phyloP scores from a whole-genome alignment of 495 filamentous ascomycete species.

The Penicillium cosmopolitanum region DNA sequence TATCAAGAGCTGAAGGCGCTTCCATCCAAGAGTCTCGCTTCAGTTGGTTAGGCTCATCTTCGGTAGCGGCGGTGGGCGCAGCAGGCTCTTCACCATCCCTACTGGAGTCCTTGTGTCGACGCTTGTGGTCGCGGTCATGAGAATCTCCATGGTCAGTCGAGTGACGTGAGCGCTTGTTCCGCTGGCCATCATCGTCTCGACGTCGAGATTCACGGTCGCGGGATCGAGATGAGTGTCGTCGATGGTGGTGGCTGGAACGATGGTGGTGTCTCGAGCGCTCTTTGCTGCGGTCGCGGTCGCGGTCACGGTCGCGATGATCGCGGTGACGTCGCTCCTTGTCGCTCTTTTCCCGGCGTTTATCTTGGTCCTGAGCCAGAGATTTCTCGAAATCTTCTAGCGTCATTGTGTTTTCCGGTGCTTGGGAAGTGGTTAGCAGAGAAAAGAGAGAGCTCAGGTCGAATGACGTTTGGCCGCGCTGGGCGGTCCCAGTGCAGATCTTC shows the following conservation, averaged over 20 bases:
- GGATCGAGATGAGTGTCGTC: conserved; percentile 51
- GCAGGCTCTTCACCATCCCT: conserved; percentile 28
- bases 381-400: conserved; percentile 60
- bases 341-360: conserved; percentile 35
- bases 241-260: conserved; percentile 44
- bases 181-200: conserved; percentile 49
- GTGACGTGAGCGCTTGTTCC: conserved; percentile 59
- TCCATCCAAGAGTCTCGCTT: conserved; percentile 95
- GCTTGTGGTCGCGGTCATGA: conserved; percentile 39
- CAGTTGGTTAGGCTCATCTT: conserved; percentile 43
- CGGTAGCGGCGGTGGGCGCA: conserved; percentile 30
- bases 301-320: conserved; percentile 29
- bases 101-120: conserved; percentile 37
- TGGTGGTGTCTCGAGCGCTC: conserved; percentile 45
- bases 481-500: conserved; percentile 38
- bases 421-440: conserved; percentile 14
- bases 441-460: conserved; percentile 27
- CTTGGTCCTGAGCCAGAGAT: conserved; percentile 47
- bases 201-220: conserved; percentile 41
- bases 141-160: conserved; percentile 48
- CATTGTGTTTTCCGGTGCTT: conserved; percentile 37
- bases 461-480: conserved; percentile 42
- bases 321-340: conserved; percentile 41
- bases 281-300: conserved; percentile 37
- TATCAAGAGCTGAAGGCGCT: conserved; percentile 74